Conservation (phyloP, 805 yeast species). For the Brettanomyces naardenensis region DNA sequence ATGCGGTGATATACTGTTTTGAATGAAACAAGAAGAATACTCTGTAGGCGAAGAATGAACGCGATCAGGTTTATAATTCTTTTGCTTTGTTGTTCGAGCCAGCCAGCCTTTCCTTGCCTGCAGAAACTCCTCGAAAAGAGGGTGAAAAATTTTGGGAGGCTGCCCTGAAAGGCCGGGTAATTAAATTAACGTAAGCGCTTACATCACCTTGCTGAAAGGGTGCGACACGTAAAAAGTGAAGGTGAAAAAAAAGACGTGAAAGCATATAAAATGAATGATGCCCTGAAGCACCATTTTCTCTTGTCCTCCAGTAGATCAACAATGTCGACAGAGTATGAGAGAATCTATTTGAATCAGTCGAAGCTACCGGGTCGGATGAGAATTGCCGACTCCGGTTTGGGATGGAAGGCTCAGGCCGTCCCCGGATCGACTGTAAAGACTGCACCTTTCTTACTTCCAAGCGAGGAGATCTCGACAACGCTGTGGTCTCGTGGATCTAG, state of each 20-base stretch:
- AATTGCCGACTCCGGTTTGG: slow-evolving; percentile 93
- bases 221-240: not conserved
- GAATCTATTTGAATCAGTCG: slow-evolving; percentile 84
- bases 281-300: too few relatives aligned
- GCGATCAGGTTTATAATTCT: too few relatives aligned
- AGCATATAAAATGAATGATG: not conserved
- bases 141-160: not conserved
- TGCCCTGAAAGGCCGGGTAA: not conserved
- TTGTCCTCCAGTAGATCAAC: too few relatives aligned
- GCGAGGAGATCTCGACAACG: slow-evolving; percentile 70
- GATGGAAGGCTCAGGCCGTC: slow-evolving; percentile 63
- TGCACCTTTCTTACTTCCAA: slow-evolving; percentile 82
- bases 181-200: too few relatives aligned
- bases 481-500: slow-evolving; percentile 92
- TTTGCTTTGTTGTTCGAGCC: too few relatives aligned
- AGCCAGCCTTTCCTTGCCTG: too few relatives aligned
- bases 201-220: too few relatives aligned
- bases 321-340: slow-evolving; percentile 65
- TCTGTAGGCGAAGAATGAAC: too few relatives aligned
- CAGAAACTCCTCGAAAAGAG: too few relatives aligned
- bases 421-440: slow-evolving; percentile 42
- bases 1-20: not conserved
- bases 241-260: not conserved
- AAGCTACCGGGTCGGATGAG: slow-evolving; percentile 82
- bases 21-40: too few relatives aligned